These are phyloP conservation scores for Cadophora malorum DNA, from an alignment of 2,329 filamentous ascomycete species.

Conservation along the genomic window DNA sequence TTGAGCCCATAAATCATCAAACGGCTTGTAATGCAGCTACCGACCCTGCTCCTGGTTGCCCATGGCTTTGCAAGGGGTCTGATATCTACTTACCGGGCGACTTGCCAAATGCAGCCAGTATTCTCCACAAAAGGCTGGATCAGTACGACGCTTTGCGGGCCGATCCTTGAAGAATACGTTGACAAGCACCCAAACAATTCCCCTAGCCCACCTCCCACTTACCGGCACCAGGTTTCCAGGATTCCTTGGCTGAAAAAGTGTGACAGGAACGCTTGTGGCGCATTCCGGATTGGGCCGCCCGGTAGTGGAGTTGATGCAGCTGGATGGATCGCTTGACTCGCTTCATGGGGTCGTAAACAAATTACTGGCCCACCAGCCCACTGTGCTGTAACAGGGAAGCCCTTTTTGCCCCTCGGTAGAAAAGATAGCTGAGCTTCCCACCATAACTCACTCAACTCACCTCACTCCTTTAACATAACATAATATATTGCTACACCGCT, in stretches of 20 bases:
- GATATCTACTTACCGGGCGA: not conserved
- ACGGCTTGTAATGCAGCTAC: not conserved
- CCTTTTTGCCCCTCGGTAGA: not conserved
- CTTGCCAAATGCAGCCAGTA: not conserved
- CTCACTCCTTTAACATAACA: not conserved
- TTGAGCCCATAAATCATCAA: not conserved
- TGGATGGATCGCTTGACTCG: not conserved
- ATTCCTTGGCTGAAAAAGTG: not conserved
- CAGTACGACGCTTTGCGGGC: slow-evolving; percentile 6
- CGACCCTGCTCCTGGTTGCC: not conserved
- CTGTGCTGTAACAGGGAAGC: not conserved
- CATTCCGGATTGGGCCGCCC: not conserved
- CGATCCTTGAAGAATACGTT: not conserved
- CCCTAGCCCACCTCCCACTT: not conserved
- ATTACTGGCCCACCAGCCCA: not conserved
- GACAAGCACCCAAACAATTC: not conserved
- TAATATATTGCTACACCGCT: not conserved
- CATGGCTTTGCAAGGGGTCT: not conserved
- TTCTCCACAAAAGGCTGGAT: not conserved
- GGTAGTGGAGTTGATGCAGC: not conserved
- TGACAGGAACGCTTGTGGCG: not conserved
- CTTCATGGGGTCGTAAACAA: slow-evolving; percentile 7
- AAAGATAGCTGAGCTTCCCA: not conserved
- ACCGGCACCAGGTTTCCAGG: not conserved
- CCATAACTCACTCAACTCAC: not conserved